Base-by-base conservation (phyloP, 495 filamentous ascomycete species). In the Cryomyces antarcticus region DNA sequence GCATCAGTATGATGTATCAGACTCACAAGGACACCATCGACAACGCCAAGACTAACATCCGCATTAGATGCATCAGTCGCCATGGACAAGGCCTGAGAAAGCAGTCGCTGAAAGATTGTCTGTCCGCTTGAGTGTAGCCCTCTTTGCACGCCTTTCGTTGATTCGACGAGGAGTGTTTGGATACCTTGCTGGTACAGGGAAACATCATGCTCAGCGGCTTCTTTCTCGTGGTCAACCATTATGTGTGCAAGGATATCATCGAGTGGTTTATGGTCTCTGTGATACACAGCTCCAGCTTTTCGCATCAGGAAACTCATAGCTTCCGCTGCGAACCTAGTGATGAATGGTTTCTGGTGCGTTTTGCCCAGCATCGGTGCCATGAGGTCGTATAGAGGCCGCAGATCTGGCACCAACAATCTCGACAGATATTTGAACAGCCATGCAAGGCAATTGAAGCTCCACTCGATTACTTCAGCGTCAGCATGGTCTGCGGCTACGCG, bases 381-480 rank as follows among this genome's bases (percentile, higher is more conserved):
- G 33, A 84, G 72, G 49, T 80, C 70, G 53, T 82, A 83, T 5
- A 92, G 70, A 28, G 88, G 82, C 49, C 83, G 68, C 41, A 96
- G 62, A 54, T 99, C 82, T 4, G 83, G 78, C 0, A 83, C 80
- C 24, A 99, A 55, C 6, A 95, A 67, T 37, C 81, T 72, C 4
- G 85, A 88, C 13, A 99, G 71, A 51, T 93, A 96, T 55, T 96
- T 99, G 71, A 96, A 92, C 12, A 94, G 71, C 72, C 92, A 95
- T 47, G 89, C 84, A 10, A 99, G 69, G 52, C 83, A 86, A 38
- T 74, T 84, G 57, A 99, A 96, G 44, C 84, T 87, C 92, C 89
- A 96, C 63, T 99, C 86, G 31, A 92, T 78, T 11, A 84, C 82
- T 49, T 88, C 84, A 30, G 82, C 69, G 48, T 75, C 72, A 1